Evolutionary conservation across 1,284 basidiomycete species (phyloP), one percentile per base, ranked within the genome.

Genomic region (Cutaneotrichosporon curvatum): DNA sequence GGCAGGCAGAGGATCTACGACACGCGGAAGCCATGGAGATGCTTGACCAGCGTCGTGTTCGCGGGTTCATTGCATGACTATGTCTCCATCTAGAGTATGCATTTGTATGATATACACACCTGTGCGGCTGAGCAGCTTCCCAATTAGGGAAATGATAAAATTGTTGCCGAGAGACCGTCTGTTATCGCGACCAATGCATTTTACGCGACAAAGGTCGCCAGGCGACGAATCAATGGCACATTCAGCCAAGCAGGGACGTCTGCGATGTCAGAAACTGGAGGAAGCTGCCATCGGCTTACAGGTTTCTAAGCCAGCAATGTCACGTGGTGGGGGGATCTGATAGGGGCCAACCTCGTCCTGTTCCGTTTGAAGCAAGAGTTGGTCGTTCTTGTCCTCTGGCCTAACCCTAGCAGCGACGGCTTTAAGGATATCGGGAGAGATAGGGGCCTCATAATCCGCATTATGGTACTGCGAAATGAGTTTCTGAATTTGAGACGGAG

Each of bases 391-490:
- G 72, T 96, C 92, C 70, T 92, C 90, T 43, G 89, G 85, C 61
- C 88, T 83, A 40, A 96, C 91, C 45, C 91, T 81, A 33, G 89
- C 87, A 33, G 91, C 89, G 37, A 97, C 92, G n/a, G 95, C 87
- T 48, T 87, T 85, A 39, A 97, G 77, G 50, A 97, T 96, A 72
- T 97, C 92, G 25, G 89, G 87, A 0, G 91, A 91, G 60, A 97
- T 94, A 5, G 92, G 92, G 58, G 87, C 90, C 84, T 95, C 68
- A 25, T 61, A 62, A 74, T 98, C 95, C 39, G 95, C 95, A 51
- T 95, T 92, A 65, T 95, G 94, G 76, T 98, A 98, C 73, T 95
- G 92, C 51, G 85, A 86, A 73, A 94, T 95, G 80, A 96, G 89
- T 65, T 94, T 87, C 75, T 98, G 95, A 61, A 99, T 98, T 72